Evolutionary conservation across 192 early-diverging fungal species (phyloP), one percentile per base, ranked within the genome.

Genomic region (Gamsiella multidivaricata): DNA sequence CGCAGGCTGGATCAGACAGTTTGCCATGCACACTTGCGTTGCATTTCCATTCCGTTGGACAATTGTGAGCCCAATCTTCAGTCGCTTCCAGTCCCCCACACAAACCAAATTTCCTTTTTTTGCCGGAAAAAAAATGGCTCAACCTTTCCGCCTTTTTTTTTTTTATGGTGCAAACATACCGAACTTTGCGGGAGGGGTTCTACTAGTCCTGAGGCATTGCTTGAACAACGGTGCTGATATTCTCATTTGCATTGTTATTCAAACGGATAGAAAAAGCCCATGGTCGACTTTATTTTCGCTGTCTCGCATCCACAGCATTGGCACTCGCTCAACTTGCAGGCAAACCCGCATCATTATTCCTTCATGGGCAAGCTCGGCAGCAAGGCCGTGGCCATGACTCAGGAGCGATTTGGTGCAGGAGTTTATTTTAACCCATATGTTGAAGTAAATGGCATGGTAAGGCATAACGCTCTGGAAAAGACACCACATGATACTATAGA

Each of bases 371-470:
- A 65, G 15, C 64, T 96, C n/a, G 96, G 96, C 0, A 90, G 92
- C 46, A 63, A 86, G 23, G 86, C 90, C 0, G 87, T 98, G 7
- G 61, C 91, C 0, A 69, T 79, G 34, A 86, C 97, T 47, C 94
- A 98, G 76, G 93, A 98, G 5, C 84, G 87, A 29, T 69, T 94
- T 54, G 96, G 96, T 28, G 96, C 96, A 7, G 92, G 95, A 26
- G 86, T 98, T 34, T 98, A 98, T 82, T 99, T 93, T 81, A 99
- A 99, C 76, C 91, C 98, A 23, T 94, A 94, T 82, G 89, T 97
- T 25, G 81, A 92, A 57, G 82, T 99, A 7, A 87, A 96, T 70
- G 95, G 93, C 29, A 83, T 92, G 89, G 91, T 95, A 85, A 70
- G 85, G 51, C 41, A 18, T 9, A 23, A 42, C 25, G 12, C 49